Percentiles rank a stretch among this genome's conserved stretches.
These are phyloP conservation scores for Calonectria pseudoturangicola DNA, from an alignment of 2,329 filamentous ascomycete genomes.

Conservation along the genomic window DNA sequence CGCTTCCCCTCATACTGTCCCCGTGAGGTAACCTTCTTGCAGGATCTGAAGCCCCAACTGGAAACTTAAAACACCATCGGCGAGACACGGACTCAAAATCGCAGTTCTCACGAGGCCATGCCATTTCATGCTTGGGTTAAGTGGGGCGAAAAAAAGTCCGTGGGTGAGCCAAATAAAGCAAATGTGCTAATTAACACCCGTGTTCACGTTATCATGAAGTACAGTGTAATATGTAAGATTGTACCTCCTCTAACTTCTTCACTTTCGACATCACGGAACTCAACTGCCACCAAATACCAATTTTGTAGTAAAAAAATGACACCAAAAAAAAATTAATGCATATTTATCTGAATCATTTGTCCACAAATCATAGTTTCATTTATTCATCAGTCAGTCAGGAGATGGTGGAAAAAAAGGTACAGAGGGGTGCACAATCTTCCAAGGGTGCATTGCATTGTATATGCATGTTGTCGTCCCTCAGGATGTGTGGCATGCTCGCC, in stretches of 20 bases:
- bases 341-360: too few relatives aligned
- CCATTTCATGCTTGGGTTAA: slow-evolving; percentile 11
- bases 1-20: not conserved
- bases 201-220: not conserved
- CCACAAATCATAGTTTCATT: too few relatives aligned
- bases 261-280: too few relatives aligned
- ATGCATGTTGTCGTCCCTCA: too few relatives aligned
- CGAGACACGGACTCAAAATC: slow-evolving; percentile 16
- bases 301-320: too few relatives aligned
- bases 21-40: not conserved
- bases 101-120: slow-evolving; percentile 8
- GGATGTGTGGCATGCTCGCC: not conserved
- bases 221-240: not conserved
- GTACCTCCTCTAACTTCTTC: too few relatives aligned
- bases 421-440: too few relatives aligned
- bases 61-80: slow-evolving; percentile 9
- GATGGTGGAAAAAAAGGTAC: too few relatives aligned
- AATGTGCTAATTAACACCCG: not conserved
- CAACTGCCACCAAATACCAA: too few relatives aligned
- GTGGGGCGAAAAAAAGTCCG: not conserved
- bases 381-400: too few relatives aligned
- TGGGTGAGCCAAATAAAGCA: not conserved
- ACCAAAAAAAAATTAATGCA: too few relatives aligned
- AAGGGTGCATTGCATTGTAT: too few relatives aligned
- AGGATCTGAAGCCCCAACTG: slow-evolving; percentile 13